phyloP scores from a whole-genome alignment of 1,284 basidiomycete genomes.

The Puccinia novopanici region DNA sequence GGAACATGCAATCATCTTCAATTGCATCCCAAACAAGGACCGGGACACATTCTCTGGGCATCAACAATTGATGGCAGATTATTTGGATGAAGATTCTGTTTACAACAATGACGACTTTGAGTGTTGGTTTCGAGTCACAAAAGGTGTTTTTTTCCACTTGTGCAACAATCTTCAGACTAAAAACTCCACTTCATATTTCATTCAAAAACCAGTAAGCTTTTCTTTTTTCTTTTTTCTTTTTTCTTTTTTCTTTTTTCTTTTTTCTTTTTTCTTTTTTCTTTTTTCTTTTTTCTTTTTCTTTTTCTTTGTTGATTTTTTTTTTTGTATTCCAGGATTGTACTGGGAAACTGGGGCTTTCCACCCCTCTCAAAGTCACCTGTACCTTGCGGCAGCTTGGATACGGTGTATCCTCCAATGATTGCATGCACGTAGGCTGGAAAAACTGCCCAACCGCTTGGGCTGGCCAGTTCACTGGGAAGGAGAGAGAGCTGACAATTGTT shows the following conservation, averaged over 20 bases:
- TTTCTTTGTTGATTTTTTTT: too few relatives aligned
- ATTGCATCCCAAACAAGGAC: not conserved
- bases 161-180: not conserved
- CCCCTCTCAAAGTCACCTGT: slow-evolving; percentile 3
- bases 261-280: too few relatives aligned
- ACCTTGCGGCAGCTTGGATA: slow-evolving; percentile 10
- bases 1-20: not conserved
- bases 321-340: not conserved
- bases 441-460: too few relatives aligned
- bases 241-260: not conserved
- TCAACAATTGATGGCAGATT: too few relatives aligned
- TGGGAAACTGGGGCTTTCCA: not conserved
- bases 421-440: slow-evolving; percentile 22
- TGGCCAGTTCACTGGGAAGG: slow-evolving; percentile 8
- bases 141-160: not conserved
- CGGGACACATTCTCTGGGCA: not conserved
- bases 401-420: slow-evolving; percentile 26
- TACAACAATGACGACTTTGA: too few relatives aligned
- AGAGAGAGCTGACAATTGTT: slow-evolving; percentile 14
- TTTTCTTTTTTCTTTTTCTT: too few relatives aligned
- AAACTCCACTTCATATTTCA: not conserved
- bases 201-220: not conserved
- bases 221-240: not conserved
- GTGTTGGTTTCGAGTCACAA: not conserved
- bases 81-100: not conserved